Percentiles rank a stretch among this genome's conserved stretches.
phyloP scores from a whole-genome alignment of 2,329 filamentous ascomycete genomes.

The Colletotrichum cordylinicola region DNA sequence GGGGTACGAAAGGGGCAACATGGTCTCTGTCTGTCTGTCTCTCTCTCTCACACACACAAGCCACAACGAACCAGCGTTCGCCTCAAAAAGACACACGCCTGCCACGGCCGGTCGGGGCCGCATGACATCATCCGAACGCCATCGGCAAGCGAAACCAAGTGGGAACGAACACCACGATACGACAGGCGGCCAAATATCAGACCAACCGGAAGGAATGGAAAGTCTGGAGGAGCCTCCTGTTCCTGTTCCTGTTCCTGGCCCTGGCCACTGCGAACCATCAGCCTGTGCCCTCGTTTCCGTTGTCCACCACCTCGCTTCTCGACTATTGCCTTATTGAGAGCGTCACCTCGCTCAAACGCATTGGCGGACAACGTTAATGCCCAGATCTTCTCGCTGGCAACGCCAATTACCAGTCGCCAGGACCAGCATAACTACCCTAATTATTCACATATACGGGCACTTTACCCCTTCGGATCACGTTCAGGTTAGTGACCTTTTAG shows the following conservation, averaged over 20 bases:
- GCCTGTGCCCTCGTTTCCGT: neutral
- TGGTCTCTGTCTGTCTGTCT: neutral
- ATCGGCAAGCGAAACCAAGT: neutral
- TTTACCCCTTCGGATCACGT: too few relatives aligned
- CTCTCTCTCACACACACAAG: neutral
- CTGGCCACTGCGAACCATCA: neutral
- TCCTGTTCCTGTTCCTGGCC: neutral
- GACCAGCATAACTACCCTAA: too few relatives aligned
- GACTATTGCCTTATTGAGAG: neutral
- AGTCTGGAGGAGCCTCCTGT: neutral
- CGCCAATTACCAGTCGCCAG: too few relatives aligned
- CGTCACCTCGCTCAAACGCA: neutral
- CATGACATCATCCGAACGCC: slow-evolving; percentile 24
- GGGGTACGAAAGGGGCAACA: neutral
- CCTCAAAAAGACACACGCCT: neutral
- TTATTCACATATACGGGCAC: too few relatives aligned
- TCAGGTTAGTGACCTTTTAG: too few relatives aligned
- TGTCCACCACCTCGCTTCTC: neutral
- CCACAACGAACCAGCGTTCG: neutral
- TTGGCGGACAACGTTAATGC: neutral
- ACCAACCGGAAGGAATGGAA: neutral
- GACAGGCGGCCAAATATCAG: neutral
- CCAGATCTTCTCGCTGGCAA: too few relatives aligned
- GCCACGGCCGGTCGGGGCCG: neutral
- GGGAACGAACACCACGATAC: neutral